Evolutionary conservation across 2,329 filamentous ascomycete species (phyloP), one percentile per base, ranked within the genome.

Genomic region (Aspergillus brunneoviolaceus): DNA sequence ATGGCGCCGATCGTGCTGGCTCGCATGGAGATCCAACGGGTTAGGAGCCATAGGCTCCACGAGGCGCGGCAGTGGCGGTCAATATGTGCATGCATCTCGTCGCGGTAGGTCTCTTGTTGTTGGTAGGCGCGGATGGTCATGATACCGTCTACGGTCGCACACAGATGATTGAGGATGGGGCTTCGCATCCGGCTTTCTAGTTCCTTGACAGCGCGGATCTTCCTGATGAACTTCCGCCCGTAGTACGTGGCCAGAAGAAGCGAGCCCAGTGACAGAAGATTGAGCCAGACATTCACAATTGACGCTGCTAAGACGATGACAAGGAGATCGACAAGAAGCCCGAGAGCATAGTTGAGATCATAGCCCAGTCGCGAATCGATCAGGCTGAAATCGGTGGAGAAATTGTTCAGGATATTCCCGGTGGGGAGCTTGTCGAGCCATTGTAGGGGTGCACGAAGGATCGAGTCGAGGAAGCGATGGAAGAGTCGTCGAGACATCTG

Each of bases 141-240:
- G 25, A 55, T 49, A 9, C 53, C 42, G 25, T 55, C 53, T 27
- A 55, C 23, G 3, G 53, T 55, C 4, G 53, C 39, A 19, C 53
- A 55, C 25, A 55, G n/a, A 35, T 55, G 53, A 42, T 55, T 19
- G 16, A 55, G 42, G 4, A 55, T 31, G 2, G 53, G 53, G 31
- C 53, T 31, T 33, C 53, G 25, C 42, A 49, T 49, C 27, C n/a
- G 29, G n/a, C 53, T 55, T 16, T 55, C 53, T 1, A 55, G 27
- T n/a, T 55, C 53, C 4, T 55, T 55, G 53, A 55, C 23, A 19
- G 53, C 27, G 16, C 53, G 53, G 27, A 55, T 55, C n/a, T 55
- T 55, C 19, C 11, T 55, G 9, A 55, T 49, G 7, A 55, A 55
- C 3, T 48, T n/a, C 16, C 45, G 19, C 2, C 53, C 53, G 42